Evolutionary conservation across 2,329 filamentous ascomycete genomes (phyloP).

Genomic region (Diaporthe sp.): DNA sequence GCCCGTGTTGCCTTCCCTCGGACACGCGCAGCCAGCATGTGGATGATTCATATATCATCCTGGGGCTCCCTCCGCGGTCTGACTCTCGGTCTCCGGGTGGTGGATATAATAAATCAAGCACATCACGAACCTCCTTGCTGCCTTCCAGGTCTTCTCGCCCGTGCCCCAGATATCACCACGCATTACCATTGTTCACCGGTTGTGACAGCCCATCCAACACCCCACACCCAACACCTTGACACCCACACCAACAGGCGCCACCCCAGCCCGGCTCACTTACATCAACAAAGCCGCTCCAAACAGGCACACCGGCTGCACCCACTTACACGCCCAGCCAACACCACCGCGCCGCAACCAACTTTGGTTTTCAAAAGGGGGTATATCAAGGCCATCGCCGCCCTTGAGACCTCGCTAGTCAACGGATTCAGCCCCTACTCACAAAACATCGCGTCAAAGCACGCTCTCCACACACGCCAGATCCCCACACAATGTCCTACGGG

Average conservation of each 20-base stretch:
- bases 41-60: conserved; percentile 35
- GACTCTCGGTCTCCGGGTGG: conserved; percentile 11
- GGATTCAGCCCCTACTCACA: conserved; percentile 11
- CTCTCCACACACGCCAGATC: conserved; percentile 39
- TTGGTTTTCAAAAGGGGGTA: neutral
- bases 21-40: conserved; percentile 33
- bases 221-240: too few relatives aligned
- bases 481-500: conserved; percentile 55
- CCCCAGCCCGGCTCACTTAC: conserved; percentile 4
- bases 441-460: conserved; percentile 36
- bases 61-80: conserved; percentile 31
- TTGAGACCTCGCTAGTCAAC: neutral
- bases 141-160: neutral
- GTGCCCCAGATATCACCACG: neutral
- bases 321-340: conserved; percentile 27
- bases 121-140: conserved; percentile 10
- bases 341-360: conserved; percentile 8
- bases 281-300: conserved; percentile 9
- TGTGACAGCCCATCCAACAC: conserved; percentile 17
- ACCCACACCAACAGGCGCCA: conserved; percentile 5
- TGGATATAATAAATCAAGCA: conserved; percentile 13
- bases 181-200: neutral
- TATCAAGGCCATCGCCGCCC: conserved; percentile 8
- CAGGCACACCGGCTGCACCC: conserved; percentile 23
- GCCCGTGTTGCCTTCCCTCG: conserved; percentile 28